phyloP scores from a whole-genome alignment of 192 early-diverging fungal species.

The Coemansia sp. region DNA sequence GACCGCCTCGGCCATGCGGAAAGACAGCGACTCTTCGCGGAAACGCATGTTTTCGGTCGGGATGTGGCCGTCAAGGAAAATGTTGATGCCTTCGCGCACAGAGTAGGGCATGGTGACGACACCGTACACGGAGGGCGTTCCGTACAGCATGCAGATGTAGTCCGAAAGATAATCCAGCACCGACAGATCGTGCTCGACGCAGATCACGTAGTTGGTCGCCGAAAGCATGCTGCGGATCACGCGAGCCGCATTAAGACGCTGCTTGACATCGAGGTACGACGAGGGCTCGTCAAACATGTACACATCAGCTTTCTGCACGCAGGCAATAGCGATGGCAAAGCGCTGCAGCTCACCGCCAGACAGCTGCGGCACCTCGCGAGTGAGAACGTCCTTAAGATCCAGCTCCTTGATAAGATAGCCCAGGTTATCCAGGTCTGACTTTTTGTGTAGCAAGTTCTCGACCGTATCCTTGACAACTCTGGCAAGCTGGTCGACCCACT shows the following conservation, averaged over 20 bases:
- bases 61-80: conserved; percentile 95
- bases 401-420: conserved; percentile 69
- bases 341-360: conserved; percentile 98
- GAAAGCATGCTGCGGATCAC: conserved; percentile 84
- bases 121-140: conserved; percentile 93
- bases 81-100: conserved; percentile 98
- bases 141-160: conserved; percentile 98
- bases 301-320: conserved; percentile 85
- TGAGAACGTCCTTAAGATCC: conserved; percentile 82
- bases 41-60: conserved; percentile 99
- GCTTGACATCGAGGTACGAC: conserved; percentile 97
- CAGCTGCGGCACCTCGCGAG: conserved; percentile 80
- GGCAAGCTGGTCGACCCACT: conserved; percentile 92
- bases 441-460: conserved; percentile 67
- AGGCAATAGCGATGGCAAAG: conserved; percentile 89
- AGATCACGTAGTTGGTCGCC: conserved; percentile 84
- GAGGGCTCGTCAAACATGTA: conserved; percentile 99
- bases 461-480: conserved; percentile 81
- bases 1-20: conserved; percentile 89
- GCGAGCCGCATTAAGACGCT: conserved; percentile 94
- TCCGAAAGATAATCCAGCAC: conserved; percentile 98
- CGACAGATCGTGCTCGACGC: conserved; percentile 98
- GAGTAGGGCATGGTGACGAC: conserved; percentile 97
- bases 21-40: conserved; percentile 92
- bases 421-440: conserved; percentile 73